Base-by-base conservation (phyloP, 2,329 filamentous ascomycete species). In the Seiridium unicorne region DNA sequence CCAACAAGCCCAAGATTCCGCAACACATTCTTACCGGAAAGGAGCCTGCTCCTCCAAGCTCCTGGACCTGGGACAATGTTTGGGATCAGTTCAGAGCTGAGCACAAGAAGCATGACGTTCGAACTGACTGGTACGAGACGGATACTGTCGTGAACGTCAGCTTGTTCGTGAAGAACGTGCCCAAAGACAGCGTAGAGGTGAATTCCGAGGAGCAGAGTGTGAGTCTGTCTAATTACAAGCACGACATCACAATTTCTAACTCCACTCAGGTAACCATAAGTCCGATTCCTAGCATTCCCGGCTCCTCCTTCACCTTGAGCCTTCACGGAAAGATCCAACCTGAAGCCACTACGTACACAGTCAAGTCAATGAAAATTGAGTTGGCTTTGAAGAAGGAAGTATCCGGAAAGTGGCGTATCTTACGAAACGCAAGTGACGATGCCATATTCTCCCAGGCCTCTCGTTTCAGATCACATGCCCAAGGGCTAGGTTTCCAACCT, bases 291-390 rank as follows among this genome's bases (percentile, higher is more conserved):
- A 26, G 77, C 84, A 38, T 72, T 73, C 18, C 79, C 74, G 11
- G 77, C 81, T 5, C 73, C 58, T 18, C 80, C 1, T 81, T 92
- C 48, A 81, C 87, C 18, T 87, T 83, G 3, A 64, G 90, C 5
- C 84, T 94, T 3, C 92, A 83, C 72, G 85, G 83, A 11, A 72
- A 82, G 8, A 87, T 96, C 66, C 83, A 91, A 57, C 74, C 85
- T 0, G 68, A 80, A 1, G 74, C 81, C 38, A 92, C 86, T 26
- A 88, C 81, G 49, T 85, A 79, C 65, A 83, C 80, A 1, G 84
- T 96, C 58, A 89, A 90, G 47, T 81, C 89, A 1, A 92, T 87
- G 69, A 97, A 97, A 73, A 82, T 96, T 58, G 93, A 96, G 73
- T 78, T 97, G 44, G 83, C 79, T 9, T 81, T 97, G 13, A 82